Percentiles rank a stretch among this genome's conserved stretches.
Evolutionary conservation across 768 basidiomycete species (phyloP).

Genomic region (Daedaleopsis sinensis): DNA sequence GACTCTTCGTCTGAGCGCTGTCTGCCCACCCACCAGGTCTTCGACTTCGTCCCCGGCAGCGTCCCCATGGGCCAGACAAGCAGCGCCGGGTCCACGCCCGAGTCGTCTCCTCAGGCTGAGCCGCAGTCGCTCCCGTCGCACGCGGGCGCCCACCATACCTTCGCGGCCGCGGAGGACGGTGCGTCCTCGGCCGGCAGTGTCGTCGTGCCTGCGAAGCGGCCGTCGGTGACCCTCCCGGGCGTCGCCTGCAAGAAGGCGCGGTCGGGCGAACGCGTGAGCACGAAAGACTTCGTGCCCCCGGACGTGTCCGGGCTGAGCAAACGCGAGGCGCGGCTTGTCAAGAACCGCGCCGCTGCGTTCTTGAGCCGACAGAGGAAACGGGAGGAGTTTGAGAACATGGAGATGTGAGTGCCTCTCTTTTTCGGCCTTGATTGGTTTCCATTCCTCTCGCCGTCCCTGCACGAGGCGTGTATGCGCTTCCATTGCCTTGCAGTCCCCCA

Average conservation of each 20-base stretch:
- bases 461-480: background rate
- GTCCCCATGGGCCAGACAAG: conserved; percentile 29
- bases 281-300: conserved; percentile 86
- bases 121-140: conserved; percentile 35
- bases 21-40: conserved; percentile 72
- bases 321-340: conserved; percentile 88
- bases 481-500: background rate
- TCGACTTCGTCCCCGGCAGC: conserved; percentile 55
- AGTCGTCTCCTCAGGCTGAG: conserved; percentile 26
- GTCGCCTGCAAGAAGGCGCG: conserved; percentile 47
- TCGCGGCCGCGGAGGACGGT: conserved; percentile 19
- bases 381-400: conserved; percentile 91
- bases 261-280: conserved; percentile 53
- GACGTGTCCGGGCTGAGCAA: conserved; percentile 88
- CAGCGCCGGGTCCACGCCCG: conserved; percentile 34
- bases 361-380: conserved; percentile 89
- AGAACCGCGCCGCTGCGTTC: conserved; percentile 92
- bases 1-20: conserved; percentile 54
- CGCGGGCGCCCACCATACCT: conserved; percentile 29
- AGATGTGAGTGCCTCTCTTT: conserved; percentile 62
- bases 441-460: background rate
- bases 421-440: conserved; percentile 10
- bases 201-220: conserved; percentile 34
- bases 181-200: conserved; percentile 30
- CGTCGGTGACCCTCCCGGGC: conserved; percentile 23